phyloP scores from a whole-genome alignment of 768 basidiomycete genomes.

The Termitomyces sp. region DNA sequence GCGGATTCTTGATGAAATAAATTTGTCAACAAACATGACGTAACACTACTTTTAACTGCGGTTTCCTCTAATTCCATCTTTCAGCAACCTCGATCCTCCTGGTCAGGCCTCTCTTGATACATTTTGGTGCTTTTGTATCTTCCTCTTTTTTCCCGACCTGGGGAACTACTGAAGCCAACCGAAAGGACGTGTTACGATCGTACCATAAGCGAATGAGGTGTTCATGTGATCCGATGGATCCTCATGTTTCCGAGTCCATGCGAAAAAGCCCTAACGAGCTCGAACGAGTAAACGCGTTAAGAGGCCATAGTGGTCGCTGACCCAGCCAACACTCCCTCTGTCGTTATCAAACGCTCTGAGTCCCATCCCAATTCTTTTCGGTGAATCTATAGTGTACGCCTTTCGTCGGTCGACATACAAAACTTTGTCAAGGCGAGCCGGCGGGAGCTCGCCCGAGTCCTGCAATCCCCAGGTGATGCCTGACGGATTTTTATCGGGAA shows the following conservation, averaged over 20 bases:
- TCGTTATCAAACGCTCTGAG: slow-evolving; percentile 38
- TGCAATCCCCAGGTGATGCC: slow-evolving; percentile 75
- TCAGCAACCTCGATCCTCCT: not conserved
- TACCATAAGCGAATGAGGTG: not conserved
- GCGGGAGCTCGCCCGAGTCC: slow-evolving; percentile 42
- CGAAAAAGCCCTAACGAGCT: slow-evolving; percentile 17
- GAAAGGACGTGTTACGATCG: not conserved
- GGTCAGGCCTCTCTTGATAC: not conserved
- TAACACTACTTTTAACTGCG: slow-evolving; percentile 17
- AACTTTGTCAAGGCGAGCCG: slow-evolving; percentile 64
- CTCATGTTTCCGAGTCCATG: not conserved
- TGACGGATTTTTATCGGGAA: slow-evolving; percentile 36
- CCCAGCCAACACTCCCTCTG: slow-evolving; percentile 35
- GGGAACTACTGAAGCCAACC: not conserved
- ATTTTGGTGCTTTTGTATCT: not conserved
- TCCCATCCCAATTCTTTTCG: slow-evolving; percentile 55
- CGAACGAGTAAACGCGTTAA: slow-evolving; percentile 32
- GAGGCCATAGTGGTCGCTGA: slow-evolving; percentile 71
- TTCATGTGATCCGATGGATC: slow-evolving; percentile 9
- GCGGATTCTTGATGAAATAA: slow-evolving; percentile 5
- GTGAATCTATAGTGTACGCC: slow-evolving; percentile 50
- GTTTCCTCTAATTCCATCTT: slow-evolving; percentile 22
- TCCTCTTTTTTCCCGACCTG: not conserved
- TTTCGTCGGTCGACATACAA: slow-evolving; percentile 49
- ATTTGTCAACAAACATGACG: slow-evolving; percentile 24